phyloP scores from a whole-genome alignment of 345 rosid genomes.

The Aquilaria yunnanensis region DNA sequence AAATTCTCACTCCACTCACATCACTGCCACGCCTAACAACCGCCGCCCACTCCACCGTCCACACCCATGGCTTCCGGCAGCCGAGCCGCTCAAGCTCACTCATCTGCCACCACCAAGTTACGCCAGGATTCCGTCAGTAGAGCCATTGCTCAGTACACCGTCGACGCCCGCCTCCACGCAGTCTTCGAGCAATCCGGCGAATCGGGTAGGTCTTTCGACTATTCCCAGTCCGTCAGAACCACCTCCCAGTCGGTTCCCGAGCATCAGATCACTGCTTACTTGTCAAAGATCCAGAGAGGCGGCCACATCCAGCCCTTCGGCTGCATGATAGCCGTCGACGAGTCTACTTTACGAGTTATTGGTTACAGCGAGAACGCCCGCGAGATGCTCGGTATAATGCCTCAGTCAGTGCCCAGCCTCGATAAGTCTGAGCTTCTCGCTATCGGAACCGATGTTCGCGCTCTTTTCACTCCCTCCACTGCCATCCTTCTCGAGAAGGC shows the following conservation, averaged over 20 bases:
- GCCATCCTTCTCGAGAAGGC: constrained; percentile 66
- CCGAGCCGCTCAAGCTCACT: constrained; percentile 30
- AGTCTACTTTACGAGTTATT: constrained; percentile 54
- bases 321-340: constrained; percentile 83
- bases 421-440: constrained; percentile 58
- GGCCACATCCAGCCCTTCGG: constrained; percentile 91
- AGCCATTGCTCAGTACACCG: constrained; percentile 92
- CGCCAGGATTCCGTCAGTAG: constrained; percentile 59
- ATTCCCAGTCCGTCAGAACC: constrained; percentile 64
- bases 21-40: neutral
- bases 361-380: constrained; percentile 82
- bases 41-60: neutral
- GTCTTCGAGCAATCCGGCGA: constrained; percentile 88
- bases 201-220: constrained; percentile 83
- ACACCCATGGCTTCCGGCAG: constrained; percentile 27
- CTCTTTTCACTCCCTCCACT: constrained; percentile 59
- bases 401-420: constrained; percentile 78
- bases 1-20: neutral
- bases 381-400: constrained; percentile 80
- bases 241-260: constrained; percentile 57
- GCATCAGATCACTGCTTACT: constrained; percentile 77
- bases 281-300: constrained; percentile 88
- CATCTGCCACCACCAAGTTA: constrained; percentile 39
- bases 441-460: constrained; percentile 67
- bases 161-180: constrained; percentile 90